These are phyloP conservation scores for Vitis riparia DNA, from an alignment of 164 flowering plant genomes.

Conservation along the genomic window DNA sequence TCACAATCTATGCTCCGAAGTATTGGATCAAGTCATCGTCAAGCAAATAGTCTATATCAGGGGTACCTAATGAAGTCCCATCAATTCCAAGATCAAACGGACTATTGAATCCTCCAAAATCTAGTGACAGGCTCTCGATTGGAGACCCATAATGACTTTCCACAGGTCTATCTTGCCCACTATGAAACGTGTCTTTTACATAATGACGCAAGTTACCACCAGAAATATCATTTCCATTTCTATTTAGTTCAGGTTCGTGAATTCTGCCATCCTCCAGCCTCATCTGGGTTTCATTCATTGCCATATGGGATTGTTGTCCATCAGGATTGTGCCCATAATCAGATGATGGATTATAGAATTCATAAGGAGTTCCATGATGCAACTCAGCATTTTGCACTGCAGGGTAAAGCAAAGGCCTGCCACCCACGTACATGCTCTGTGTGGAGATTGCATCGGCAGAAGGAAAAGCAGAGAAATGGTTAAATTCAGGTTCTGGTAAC, in stretches of 20 bases:
- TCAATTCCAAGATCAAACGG: conserved; percentile 35
- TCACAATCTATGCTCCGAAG: conserved; percentile 51
- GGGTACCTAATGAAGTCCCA: conserved; percentile 27
- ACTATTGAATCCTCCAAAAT: conserved; percentile 34
- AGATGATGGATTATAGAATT: conserved; percentile 26
- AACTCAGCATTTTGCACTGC: conserved; percentile 30
- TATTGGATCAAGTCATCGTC: conserved; percentile 46
- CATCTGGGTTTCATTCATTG: conserved; percentile 23
- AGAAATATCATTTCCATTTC: conserved; percentile 25
- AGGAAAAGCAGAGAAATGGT: conserved; percentile 30
- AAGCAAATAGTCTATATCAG: conserved; percentile 28
- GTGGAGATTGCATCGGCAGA: conserved; percentile 28
- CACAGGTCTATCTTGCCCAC: conserved; percentile 35
- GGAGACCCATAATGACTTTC: conserved; percentile 44
- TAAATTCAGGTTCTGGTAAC: conserved; percentile 24
- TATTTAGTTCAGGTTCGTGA: conserved; percentile 20
- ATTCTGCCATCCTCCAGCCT: conserved; percentile 27
- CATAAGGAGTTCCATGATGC: conserved; percentile 28
- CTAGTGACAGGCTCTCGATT: conserved; percentile 33
- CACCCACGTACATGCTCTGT: conserved; percentile 46
- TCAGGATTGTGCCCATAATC: conserved; percentile 29
- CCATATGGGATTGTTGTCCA: conserved; percentile 28
- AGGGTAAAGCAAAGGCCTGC: conserved; percentile 42
- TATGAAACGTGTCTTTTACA: conserved; percentile 41
- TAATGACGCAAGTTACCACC: conserved; percentile 34